Evolutionary conservation across 495 filamentous ascomycete species (phyloP).

Genomic region (Penicillium coprophilum): DNA sequence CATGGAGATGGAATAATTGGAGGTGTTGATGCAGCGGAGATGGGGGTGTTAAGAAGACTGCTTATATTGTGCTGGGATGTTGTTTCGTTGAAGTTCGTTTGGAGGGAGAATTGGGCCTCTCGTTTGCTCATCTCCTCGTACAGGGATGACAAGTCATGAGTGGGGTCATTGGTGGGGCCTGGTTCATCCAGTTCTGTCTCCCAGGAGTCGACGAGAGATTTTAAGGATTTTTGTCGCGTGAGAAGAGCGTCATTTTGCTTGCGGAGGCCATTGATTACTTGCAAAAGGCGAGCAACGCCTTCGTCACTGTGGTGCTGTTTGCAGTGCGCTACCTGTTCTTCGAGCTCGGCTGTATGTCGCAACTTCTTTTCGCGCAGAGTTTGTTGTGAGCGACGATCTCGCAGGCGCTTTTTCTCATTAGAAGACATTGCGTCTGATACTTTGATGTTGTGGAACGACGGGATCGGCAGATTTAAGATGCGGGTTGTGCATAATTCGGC

Average conservation of each 20-base stretch:
- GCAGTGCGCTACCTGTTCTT: conserved; percentile 27
- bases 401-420: conserved; percentile 26
- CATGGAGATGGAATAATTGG: neutral
- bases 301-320: conserved; percentile 24
- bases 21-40: neutral
- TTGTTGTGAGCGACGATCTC: conserved; percentile 33
- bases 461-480: neutral
- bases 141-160: neutral
- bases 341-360: conserved; percentile 21
- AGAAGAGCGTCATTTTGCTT: conserved; percentile 26
- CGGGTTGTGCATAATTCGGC: neutral
- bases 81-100: neutral
- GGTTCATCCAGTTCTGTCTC: conserved; percentile 5
- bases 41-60: neutral
- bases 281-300: conserved; percentile 18
- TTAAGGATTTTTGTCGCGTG: conserved; percentile 19
- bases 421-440: conserved; percentile 13
- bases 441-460: neutral
- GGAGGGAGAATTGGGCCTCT: neutral
- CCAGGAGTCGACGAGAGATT: conserved; percentile 24
- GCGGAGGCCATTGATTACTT: conserved; percentile 25
- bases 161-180: neutral
- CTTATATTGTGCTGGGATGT: neutral
- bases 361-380: conserved; percentile 30
- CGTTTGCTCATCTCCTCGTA: neutral